Percentiles rank a stretch among this genome's conserved stretches.
These are phyloP conservation scores for Phytopythium mirpurense DNA, from an alignment of 352 stramenopile species.

Conservation along the genomic window DNA sequence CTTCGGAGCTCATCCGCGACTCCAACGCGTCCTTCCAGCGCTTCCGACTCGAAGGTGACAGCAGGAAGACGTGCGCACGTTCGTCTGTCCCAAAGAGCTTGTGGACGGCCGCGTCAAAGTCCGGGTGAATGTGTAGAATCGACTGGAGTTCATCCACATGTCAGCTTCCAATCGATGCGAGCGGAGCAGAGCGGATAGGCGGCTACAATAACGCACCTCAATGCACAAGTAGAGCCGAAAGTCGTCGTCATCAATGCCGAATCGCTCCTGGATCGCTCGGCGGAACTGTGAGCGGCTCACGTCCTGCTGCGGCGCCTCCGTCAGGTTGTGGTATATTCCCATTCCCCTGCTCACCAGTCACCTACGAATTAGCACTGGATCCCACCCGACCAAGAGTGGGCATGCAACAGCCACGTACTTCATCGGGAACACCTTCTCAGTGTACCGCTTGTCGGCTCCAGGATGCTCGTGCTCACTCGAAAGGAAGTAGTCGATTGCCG, in stretches of 20 bases:
- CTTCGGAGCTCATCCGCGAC: conserved; percentile 28
- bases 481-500: conserved; percentile 64
- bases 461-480: conserved; percentile 60
- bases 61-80: conserved; percentile 53
- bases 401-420: too few relatives aligned
- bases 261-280: conserved; percentile 43
- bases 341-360: conserved; percentile 33
- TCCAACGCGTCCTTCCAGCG: conserved; percentile 47
- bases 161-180: neutral
- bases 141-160: conserved; percentile 26
- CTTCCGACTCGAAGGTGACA: conserved; percentile 44
- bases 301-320: conserved; percentile 29
- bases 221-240: conserved; percentile 67
- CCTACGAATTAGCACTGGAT: too few relatives aligned
- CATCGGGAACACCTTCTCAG: conserved; percentile 33
- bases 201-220: conserved; percentile 29
- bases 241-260: conserved; percentile 29
- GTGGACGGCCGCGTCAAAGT: conserved; percentile 53
- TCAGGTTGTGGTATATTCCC: conserved; percentile 55
- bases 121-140: conserved; percentile 65
- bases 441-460: conserved; percentile 44
- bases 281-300: conserved; percentile 39
- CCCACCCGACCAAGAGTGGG: too few relatives aligned
- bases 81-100: conserved; percentile 42
- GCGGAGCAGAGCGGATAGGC: neutral